Evolutionary conservation across 192 early-diverging fungal genomes (phyloP), one percentile per base, ranked within the genome.

Genomic region (Backusella westeae): DNA sequence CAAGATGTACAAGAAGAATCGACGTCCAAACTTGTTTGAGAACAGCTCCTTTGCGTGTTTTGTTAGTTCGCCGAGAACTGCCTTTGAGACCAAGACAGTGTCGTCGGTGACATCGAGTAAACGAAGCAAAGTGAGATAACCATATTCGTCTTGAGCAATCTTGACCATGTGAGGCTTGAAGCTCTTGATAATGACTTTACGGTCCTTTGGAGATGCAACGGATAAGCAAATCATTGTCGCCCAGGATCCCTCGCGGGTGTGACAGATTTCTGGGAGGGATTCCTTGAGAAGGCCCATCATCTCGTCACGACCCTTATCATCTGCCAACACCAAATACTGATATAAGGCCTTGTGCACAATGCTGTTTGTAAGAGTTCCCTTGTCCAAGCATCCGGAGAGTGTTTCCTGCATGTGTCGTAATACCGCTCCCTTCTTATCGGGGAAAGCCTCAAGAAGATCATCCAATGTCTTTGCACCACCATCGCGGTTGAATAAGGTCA

Each of bases 91-190:
- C 36, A 96, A 83, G 34, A 96, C 94, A 14, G 96, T 99, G 83
- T 99, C 97, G 82, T 99, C 97, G 19, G 97, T 88, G 73, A 90
- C 91, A 81, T 97, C 96, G 79, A 97, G 90, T 44, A 92, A 84
- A 69, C 89, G 85, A 3, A 99, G 75, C 56, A 99, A 85, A 4
- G 96, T 96, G 41, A 93, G 85, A 70, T 97, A 89, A 19, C 96
- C 97, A 78, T 95, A 92, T 86, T 97, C 95, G 78, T 99, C 97
- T 69, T 81, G 84, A 77, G 91, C 89, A 76, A 99, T 94, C 81
- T 94, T 93, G 73, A 75, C 69, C 32, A 97, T 81, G 76, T 89
- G 95, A 4, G 90, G 88, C 78, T 95, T 96, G 81, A 99, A 90
- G 23, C 93, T 80, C 81, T 95, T 94, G 73, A 96, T 81, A 70